Conservation (phyloP, 768 basidiomycete genomes). For the Leccinum obscurum region DNA sequence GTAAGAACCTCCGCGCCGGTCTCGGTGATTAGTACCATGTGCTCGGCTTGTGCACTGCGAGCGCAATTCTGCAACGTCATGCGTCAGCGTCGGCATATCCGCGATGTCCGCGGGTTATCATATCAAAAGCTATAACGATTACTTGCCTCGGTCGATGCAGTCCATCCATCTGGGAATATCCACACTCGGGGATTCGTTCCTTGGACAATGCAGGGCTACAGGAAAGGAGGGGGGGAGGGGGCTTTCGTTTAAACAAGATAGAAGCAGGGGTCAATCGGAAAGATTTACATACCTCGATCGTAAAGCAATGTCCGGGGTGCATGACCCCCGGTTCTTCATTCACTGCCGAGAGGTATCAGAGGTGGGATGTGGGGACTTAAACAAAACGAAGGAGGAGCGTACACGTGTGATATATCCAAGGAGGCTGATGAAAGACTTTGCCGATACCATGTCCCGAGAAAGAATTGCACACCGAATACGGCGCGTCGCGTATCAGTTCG, state of each 20-base stretch:
- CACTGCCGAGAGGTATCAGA: slow-evolving; percentile 40
- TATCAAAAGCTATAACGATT: neutral
- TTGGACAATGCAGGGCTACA: slow-evolving; percentile 74
- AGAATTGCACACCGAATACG: slow-evolving; percentile 64
- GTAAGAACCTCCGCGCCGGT: slow-evolving; percentile 80
- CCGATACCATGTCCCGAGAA: slow-evolving; percentile 92
- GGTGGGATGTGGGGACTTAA: neutral
- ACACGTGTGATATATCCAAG: slow-evolving; percentile 84
- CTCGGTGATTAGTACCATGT: slow-evolving; percentile 84
- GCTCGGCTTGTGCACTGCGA: slow-evolving; percentile 83
- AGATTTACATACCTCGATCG: slow-evolving; percentile 67
- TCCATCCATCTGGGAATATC: slow-evolving; percentile 93
- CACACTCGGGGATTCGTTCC: slow-evolving; percentile 65
- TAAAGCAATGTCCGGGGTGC: slow-evolving; percentile 87
- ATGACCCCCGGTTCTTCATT: slow-evolving; percentile 84
- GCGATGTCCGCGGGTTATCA: neutral
- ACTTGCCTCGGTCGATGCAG: slow-evolving; percentile 80
- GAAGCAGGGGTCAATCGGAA: too few relatives aligned
- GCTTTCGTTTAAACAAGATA: too few relatives aligned
- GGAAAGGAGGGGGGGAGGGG: too few relatives aligned
- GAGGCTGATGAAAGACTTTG: slow-evolving; percentile 71
- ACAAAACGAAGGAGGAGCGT: slow-evolving; percentile 22
- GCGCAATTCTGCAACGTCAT: slow-evolving; percentile 61
- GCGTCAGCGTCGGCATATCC: neutral
- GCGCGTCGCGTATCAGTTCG: slow-evolving; percentile 36